Evolutionary conservation across 176 grass and related monocot genomes (phyloP), one percentile per base, ranked within the genome.

Genomic region (Carex littledalei): DNA sequence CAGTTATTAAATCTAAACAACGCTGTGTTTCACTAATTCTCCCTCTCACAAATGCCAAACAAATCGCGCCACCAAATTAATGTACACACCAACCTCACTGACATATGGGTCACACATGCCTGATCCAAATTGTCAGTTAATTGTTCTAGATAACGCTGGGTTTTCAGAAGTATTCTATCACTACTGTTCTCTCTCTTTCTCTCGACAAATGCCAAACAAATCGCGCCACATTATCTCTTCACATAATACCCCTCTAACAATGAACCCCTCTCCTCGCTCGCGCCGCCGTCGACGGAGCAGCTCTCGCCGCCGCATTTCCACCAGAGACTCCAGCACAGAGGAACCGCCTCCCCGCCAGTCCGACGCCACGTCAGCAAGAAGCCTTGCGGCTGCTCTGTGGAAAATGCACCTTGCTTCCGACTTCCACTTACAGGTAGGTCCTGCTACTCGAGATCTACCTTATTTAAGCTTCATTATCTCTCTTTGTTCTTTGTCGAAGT

Each of bases 401-500:
- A 83, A 49, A 83, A 83, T 83, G 80, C 80, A 83, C 39, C 80
- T 64, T 15, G 62, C 21, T 14, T 83, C 56, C 22, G 59, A 83
- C 2, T 67, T 65, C 80, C 39, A 81, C 62, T 82, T 31, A 8
- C 58, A 83, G 80, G 80, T 83, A 11, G 2, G 61, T 82, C 62
- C 18, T 43, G 3, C 55, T 65, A 18, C 34, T 21, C 32, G n/a
- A 82, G 80, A 82, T 82, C 80, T 82, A 35, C 8, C 26, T 5
- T 49, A 67, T 1, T 14, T 16, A 65, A 32, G 8, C 62, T 66
- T 82, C 14, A 7, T 66, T 82, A 6, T 22, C 6, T 65, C 24
- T n/a, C 1, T n/a, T 58, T 59, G 0, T 54, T 55, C 17, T 31
- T 78, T 78, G 15, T 56, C 3, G 12, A n/a, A 53, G 73, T 53